Evolutionary conservation across 2,329 filamentous ascomycete species (phyloP).

Genomic region (Cadophora gregata): DNA sequence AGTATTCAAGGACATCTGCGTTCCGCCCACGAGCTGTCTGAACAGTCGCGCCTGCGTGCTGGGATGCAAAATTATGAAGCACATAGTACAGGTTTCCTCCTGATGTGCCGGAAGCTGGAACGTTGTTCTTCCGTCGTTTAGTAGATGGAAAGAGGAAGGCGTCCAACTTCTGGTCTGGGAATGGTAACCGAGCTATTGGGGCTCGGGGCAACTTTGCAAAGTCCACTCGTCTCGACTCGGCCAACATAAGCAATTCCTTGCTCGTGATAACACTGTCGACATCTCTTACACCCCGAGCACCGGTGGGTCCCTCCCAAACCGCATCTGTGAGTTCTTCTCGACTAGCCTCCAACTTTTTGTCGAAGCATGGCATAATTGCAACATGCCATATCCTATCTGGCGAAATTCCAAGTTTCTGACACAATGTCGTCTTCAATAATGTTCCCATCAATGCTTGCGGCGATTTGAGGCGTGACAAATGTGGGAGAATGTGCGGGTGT

Average conservation of each 20-base stretch:
- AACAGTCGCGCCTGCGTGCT: conserved; percentile 74
- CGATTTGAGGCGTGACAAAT: conserved; percentile 90
- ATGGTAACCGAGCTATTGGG: conserved; percentile 59
- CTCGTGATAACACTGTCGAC: conserved; percentile 98
- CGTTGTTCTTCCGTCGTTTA: conserved; percentile 50
- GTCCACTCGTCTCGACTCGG: conserved; percentile 77
- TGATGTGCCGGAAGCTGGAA: conserved; percentile 73
- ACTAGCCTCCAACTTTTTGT: conserved; percentile 97
- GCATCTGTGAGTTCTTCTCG: conserved; percentile 87
- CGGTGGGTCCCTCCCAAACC: conserved; percentile 68
- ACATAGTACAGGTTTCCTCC: conserved; percentile 90
- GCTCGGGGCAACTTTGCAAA: conserved; percentile 74
- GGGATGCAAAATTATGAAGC: conserved; percentile 74
- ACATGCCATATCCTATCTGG: conserved; percentile 91
- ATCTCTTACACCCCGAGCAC: conserved; percentile 71
- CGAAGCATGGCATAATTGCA: conserved; percentile 97
- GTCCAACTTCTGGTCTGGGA: conserved; percentile 75
- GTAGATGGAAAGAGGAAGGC: conserved; percentile 74
- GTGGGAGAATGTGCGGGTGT: conserved; percentile 89
- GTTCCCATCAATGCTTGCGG: conserved; percentile 93
- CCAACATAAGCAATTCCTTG: conserved; percentile 90
- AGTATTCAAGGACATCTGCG: conserved; percentile 87
- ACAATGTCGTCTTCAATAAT: conserved; percentile 84
- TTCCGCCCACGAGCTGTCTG: conserved; percentile 80
- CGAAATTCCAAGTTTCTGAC: conserved; percentile 71